Conservation (phyloP, 176 grass and related monocot species). For the Triticum aestivum region DNA sequence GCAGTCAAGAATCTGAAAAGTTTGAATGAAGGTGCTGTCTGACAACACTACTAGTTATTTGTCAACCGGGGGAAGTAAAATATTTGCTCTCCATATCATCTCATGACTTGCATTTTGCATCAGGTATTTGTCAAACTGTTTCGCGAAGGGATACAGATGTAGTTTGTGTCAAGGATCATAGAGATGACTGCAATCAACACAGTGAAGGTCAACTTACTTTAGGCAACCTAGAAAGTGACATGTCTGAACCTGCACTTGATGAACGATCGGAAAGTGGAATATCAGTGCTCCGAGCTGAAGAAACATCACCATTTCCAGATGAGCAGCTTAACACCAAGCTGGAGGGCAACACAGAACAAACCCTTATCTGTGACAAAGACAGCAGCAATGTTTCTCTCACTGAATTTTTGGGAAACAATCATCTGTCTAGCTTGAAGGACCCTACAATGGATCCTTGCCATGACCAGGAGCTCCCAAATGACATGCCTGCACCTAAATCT, state of each 20-base stretch:
- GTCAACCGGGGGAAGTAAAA: not conserved
- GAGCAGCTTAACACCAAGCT: not conserved
- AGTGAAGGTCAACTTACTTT: not conserved
- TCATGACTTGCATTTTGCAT: not conserved
- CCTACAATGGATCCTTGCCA: slow-evolving; percentile 1
- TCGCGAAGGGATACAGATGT: not conserved
- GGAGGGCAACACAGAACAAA: not conserved
- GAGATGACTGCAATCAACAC: not conserved
- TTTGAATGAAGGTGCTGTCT: not conserved
- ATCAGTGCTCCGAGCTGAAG: not conserved
- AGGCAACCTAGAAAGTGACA: not conserved
- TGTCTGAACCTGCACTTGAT: not conserved
- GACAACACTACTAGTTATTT: not conserved
- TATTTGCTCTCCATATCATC: not conserved
- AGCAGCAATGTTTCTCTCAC: not conserved
- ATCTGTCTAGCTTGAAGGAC: not conserved
- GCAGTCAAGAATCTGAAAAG: not conserved
- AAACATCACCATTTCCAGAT: not conserved
- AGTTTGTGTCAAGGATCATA: not conserved
- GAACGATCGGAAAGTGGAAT: slow-evolving; percentile 1
- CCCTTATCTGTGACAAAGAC: slow-evolving; percentile 10
- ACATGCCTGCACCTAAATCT: not conserved
- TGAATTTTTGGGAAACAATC: not conserved
- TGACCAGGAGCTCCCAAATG: slow-evolving; percentile 1
- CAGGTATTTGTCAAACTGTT: slow-evolving; percentile 23